Evolutionary conservation across 306 rosid species (phyloP), one percentile per base, ranked within the genome.

Genomic region (Casuarina equisetifolia): DNA sequence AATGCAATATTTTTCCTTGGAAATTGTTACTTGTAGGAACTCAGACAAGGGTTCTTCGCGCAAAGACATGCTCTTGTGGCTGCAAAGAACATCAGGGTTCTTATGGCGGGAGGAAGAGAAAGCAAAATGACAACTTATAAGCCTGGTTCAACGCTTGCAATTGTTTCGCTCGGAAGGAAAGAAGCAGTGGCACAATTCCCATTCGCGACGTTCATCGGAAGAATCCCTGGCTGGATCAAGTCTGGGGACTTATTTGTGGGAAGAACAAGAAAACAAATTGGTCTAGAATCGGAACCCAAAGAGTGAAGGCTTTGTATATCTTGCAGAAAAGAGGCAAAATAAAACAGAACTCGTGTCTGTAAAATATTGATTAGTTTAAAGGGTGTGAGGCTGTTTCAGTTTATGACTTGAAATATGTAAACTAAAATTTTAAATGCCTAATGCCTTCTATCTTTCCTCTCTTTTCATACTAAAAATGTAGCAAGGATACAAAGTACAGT

Each of bases 241-340:
- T 91, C 94, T 3, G 78, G 90, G 66, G 94, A 94, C 77, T 88
- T 94, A 71, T 91, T 91, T 76, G 94, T 91, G 36, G 92, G 93
- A 62, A 90, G 55, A 74, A 82, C 92, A 72, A 91, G 96, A 81
- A 90, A 86, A 85, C 83, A 81, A 66, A 71, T 91, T 82, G 97
- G 92, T 36, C 84, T 90, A 44, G 80, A 77, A 40, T 75, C 75
- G 70, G 77, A 43, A 40, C 6, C 50, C 43, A 62, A 12, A 17
- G 25, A 57, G 54, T 59, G 49, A 69, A 51, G 74, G 72, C 46
- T 55, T 74, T 74, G 80, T 44, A 13, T 40, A 10, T 40, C 9
- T 6, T 66, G 40, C 48, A 17, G 39, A 25, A 25, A 25, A 25
- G 32, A 25, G 48, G 48, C 46, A 15, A 63, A 38, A 39, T 5